Percentiles rank a stretch among this genome's conserved stretches.
phyloP scores from a whole-genome alignment of 176 grass and related monocot species.

The Juncus inflexus region DNA sequence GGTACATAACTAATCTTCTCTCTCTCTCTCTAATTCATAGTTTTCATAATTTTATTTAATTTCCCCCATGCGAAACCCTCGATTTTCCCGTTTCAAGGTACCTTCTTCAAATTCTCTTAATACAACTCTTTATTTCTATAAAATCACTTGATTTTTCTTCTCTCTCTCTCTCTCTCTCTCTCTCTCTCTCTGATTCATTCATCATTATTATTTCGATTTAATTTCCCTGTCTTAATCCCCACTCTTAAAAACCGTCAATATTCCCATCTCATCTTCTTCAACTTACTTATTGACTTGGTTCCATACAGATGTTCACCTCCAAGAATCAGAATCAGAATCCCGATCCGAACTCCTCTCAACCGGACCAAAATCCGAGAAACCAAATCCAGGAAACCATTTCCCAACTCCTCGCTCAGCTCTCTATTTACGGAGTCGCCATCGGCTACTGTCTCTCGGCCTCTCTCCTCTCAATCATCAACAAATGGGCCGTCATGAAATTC shows the following conservation, averaged over 20 bases:
- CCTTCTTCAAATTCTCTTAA: neutral
- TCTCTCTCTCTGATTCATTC: no score
- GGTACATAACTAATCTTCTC: neutral
- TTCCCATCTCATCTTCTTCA: no score
- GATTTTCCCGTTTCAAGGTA: slow-evolving; percentile 24
- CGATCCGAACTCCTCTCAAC: neutral
- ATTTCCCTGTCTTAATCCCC: no score
- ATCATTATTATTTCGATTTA: no score
- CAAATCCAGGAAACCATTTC: slow-evolving; percentile 4
- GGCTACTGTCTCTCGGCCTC: slow-evolving; percentile 55
- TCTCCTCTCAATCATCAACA: slow-evolving; percentile 76
- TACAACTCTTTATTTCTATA: neutral
- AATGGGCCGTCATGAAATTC: slow-evolving; percentile 73
- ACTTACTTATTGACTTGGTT: no score
- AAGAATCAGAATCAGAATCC: neutral
- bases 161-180: neutral
- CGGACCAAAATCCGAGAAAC: neutral
- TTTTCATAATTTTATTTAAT: neutral
- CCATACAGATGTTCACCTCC: slow-evolving; percentile 4
- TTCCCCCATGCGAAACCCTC: slow-evolving; percentile 10
- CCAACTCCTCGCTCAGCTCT: slow-evolving; percentile 6
- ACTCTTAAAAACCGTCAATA: no score
- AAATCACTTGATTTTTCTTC: neutral
- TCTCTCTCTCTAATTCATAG: neutral
- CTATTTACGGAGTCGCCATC: slow-evolving; percentile 33